A percentile compares a stretch with the other conserved stretches of the same genome.
Evolutionary conservation across 106 monocot genomes (phyloP).

Genomic region (Allium cepa): DNA sequence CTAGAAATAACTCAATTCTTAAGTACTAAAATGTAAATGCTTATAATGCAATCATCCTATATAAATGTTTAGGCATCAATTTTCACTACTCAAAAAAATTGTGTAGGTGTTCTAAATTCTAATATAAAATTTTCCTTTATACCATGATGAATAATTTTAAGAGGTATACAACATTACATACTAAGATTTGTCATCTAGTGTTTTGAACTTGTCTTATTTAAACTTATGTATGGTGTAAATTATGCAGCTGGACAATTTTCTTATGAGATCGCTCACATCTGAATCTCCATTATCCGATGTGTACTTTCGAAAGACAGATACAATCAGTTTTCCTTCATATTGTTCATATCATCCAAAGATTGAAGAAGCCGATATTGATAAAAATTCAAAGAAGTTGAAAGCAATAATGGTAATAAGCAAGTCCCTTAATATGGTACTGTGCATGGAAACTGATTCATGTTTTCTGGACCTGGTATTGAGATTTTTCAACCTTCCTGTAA

Average conservation of each 20-base stretch:
- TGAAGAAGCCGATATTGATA: not conserved
- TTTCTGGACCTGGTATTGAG: slow-evolving; percentile 31
- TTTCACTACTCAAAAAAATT: too few relatives aligned
- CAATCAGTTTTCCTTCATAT: not conserved
- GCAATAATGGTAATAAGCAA: slow-evolving; percentile 21
- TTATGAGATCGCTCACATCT: slow-evolving; percentile 16
- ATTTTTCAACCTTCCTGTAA: slow-evolving; percentile 34
- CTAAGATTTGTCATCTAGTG: too few relatives aligned
- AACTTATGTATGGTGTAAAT: too few relatives aligned
- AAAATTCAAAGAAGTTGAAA: slow-evolving; percentile 1
- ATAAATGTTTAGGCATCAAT: too few relatives aligned
- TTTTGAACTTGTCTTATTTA: too few relatives aligned
- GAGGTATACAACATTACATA: too few relatives aligned
- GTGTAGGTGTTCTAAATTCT: too few relatives aligned
- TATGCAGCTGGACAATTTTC: not conserved
- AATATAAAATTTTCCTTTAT: too few relatives aligned
- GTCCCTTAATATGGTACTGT: slow-evolving; percentile 15
- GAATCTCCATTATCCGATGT: slow-evolving; percentile 15
- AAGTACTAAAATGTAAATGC: too few relatives aligned
- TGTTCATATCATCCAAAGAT: not conserved
- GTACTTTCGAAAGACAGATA: slow-evolving; percentile 7
- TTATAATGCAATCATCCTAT: too few relatives aligned
- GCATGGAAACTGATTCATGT: slow-evolving; percentile 25
- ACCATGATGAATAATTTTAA: too few relatives aligned
- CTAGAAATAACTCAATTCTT: too few relatives aligned